These are phyloP conservation scores for Oryza coarctata DNA, from an alignment of 176 grass and related monocot species.

Conservation along the genomic window DNA sequence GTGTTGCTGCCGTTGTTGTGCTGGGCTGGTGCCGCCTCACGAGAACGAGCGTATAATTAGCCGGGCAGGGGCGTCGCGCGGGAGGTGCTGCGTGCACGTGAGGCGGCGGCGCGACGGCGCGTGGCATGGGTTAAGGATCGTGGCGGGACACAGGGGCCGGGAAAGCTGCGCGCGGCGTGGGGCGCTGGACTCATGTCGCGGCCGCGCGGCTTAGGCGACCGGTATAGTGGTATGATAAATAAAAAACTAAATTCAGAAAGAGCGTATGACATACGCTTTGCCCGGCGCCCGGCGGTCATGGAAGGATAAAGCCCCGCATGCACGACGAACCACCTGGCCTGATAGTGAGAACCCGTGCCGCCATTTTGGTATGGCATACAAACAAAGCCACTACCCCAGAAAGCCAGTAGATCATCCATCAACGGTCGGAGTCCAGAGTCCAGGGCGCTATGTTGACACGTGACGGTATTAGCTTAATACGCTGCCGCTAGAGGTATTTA, in stretches of 20 bases:
- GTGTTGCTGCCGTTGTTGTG: not conserved
- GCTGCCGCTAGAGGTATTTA: too few species aligned
- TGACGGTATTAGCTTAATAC: too few species aligned
- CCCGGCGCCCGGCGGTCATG: not conserved
- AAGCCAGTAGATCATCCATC: not conserved
- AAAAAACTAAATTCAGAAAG: too few species aligned
- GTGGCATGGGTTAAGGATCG: constrained; percentile 5
- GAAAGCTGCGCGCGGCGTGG: not conserved
- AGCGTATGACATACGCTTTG: not conserved
- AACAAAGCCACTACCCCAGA: not conserved
- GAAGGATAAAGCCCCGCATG: not conserved
- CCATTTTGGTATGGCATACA: not conserved
- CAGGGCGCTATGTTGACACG: too few species aligned
- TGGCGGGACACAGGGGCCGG: constrained; percentile 14
- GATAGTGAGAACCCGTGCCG: not conserved
- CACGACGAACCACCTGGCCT: not conserved
- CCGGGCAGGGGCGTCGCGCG: not conserved
- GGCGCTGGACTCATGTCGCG: constrained; percentile 25
- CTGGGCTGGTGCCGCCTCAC: not conserved
- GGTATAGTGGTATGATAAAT: too few species aligned
- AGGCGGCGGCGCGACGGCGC: not conserved
- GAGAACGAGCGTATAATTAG: not conserved
- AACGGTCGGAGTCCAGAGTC: too few species aligned
- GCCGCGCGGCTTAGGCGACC: not conserved
- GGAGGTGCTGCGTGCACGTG: not conserved